Base-by-base conservation (phyloP, 495 filamentous ascomycete species). In the Amniculicola lignicola region DNA sequence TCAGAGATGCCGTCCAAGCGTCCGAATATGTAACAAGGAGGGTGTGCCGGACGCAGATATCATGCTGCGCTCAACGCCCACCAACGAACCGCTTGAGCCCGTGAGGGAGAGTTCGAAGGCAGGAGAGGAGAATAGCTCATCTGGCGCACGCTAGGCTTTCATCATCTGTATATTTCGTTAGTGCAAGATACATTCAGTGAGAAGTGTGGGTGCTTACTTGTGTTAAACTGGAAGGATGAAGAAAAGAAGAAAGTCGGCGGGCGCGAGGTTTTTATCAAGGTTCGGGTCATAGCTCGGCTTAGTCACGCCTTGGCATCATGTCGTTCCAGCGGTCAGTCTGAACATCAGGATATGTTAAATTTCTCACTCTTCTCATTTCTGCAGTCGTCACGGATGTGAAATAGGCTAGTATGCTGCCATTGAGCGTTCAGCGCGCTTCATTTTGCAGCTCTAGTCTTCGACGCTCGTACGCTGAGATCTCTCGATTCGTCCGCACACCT, bases 1-100 rank as follows among this genome's bases (percentile, higher is more conserved):
- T 97, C 93, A 97, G 93, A 97, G 90, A 90, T 95, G 89, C 89
- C 85, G 81, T 87, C 79, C 84, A 87, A 80, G 90, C 94, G 92
- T 95, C 86, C 90, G 90, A 87, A 75, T 66, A 76, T 77, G 75
- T 87, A 94, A 96, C 88, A 96, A 95, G 91, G 83, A 85, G 75
- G 73, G 79, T 96, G 93, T 96, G 93, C 89, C 91, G 90, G 90
- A 95, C 94, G 89, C 94, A 82, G 79, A 86, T 89, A 81, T 98
- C 93, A 98, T 77, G 74, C 82, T 88, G 79, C 81, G 25, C 84
- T 70, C 58, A 77, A 77, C 68, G 72, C 75, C 73, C 74, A 69
- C 82, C 77, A 69, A 70, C 79, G 81, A 82, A 88, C 90, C 93
- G 81, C 94, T 95, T 82, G 68, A 88, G 89, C 90, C 89, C 82